Conservation (phyloP, 768 basidiomycete species). For the Naganishia friedmannii region DNA sequence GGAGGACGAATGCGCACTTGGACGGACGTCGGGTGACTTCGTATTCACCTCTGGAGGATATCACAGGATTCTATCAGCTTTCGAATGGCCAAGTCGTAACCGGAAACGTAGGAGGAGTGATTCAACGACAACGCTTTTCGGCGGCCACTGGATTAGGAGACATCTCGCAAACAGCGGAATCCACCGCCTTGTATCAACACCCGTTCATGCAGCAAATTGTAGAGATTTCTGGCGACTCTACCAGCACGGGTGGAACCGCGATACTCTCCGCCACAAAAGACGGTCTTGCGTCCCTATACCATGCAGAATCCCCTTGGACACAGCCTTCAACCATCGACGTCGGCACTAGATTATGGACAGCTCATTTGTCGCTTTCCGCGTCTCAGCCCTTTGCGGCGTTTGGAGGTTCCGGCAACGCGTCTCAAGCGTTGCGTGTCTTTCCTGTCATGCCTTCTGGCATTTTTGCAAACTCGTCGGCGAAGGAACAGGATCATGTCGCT, state of each 20-base stretch:
- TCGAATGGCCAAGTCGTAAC: constrained; percentile 15
- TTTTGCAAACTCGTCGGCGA: not conserved
- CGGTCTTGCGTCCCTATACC: constrained; percentile 22
- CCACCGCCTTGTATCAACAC: constrained; percentile 22
- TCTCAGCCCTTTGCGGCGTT: constrained; percentile 21
- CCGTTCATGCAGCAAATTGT: constrained; percentile 21
- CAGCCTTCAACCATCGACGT: constrained; percentile 14
- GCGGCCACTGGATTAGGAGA: not conserved
- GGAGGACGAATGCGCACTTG: not conserved
- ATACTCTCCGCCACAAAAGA: constrained; percentile 28
- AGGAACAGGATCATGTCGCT: not conserved
- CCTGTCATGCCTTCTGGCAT: constrained; percentile 7
- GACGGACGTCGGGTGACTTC: not conserved
- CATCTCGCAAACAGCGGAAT: not conserved
- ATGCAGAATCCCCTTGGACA: constrained; percentile 24
- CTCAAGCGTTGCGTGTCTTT: constrained; percentile 19
- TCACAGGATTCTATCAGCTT: constrained; percentile 27
- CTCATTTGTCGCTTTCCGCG: constrained; percentile 4
- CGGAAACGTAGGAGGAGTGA: constrained; percentile 13
- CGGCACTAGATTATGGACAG: constrained; percentile 18
- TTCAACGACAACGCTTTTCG: constrained; percentile 15
- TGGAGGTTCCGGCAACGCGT: constrained; percentile 14
- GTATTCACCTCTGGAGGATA: constrained; percentile 24
- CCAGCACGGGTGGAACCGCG: not conserved
- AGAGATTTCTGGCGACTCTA: constrained; percentile 4